A percentile compares a stretch with the other conserved stretches of the same genome.
Conservation (phyloP, 225 moss, liverwort and hornwort genomes). For the Physcomitrellopsis africana region DNA sequence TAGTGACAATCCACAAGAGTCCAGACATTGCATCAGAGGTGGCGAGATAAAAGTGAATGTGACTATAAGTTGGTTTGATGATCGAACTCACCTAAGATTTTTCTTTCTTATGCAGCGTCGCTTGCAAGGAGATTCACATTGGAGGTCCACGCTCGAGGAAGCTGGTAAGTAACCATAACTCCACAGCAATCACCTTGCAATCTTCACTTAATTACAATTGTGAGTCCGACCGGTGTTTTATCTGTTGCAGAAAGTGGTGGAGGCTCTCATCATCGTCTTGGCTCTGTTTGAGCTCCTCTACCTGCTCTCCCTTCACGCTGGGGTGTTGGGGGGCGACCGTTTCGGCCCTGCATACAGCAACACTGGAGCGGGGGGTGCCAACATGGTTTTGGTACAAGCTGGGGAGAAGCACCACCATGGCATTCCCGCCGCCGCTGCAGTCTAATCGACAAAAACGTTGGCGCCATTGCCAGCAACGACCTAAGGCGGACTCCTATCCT, state of each 20-base stretch:
- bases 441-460: constrained; percentile 15
- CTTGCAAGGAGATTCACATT: constrained; percentile 59
- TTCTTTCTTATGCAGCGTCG: constrained; percentile 41
- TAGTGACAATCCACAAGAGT: too few relatives aligned
- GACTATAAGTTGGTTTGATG: background rate
- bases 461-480: background rate
- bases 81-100: background rate
- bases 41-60: background rate
- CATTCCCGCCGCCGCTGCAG: constrained; percentile 49
- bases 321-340: constrained; percentile 42
- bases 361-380: constrained; percentile 32
- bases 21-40: too few relatives aligned
- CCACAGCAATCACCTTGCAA: background rate
- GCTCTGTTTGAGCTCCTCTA: constrained; percentile 51
- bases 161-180: constrained; percentile 36
- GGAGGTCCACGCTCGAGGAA: constrained; percentile 47
- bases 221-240: background rate
- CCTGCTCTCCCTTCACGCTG: constrained; percentile 57
- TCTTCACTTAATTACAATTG: background rate
- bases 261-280: constrained; percentile 48
- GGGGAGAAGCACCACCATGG: constrained; percentile 59
- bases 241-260: constrained; percentile 50
- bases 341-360: constrained; percentile 40
- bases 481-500: background rate
- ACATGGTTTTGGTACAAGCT: constrained; percentile 39